phyloP scores from a whole-genome alignment of 2,329 filamentous ascomycete genomes.

The Cladobotryum protrusum region DNA sequence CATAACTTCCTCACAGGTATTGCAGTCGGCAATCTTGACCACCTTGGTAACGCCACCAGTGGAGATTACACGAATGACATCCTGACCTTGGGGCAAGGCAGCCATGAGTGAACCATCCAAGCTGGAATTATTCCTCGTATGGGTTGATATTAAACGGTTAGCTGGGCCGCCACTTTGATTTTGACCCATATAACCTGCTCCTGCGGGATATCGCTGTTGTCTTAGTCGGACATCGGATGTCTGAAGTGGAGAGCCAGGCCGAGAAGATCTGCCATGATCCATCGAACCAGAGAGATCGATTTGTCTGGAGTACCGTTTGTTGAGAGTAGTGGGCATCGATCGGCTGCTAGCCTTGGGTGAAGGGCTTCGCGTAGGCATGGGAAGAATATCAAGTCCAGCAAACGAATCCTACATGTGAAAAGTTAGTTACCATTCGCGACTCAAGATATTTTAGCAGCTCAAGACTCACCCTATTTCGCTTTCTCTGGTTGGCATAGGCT shows the following conservation, averaged over 20 bases:
- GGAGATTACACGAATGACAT: constrained; percentile 88
- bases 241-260: constrained; percentile 30
- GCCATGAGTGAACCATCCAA: constrained; percentile 83
- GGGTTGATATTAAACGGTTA: constrained; percentile 56
- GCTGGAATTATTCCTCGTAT: constrained; percentile 76
- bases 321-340: constrained; percentile 34
- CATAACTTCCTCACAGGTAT: constrained; percentile 88
- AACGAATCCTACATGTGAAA: constrained; percentile 63
- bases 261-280: constrained; percentile 32
- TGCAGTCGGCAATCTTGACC: constrained; percentile 86
- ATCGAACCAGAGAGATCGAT: constrained; percentile 40
- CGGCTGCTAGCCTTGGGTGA: constrained; percentile 54
- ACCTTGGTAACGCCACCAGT: constrained; percentile 89
- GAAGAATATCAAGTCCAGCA: constrained; percentile 64
- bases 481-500: constrained; percentile 69
- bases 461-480: constrained; percentile 70
- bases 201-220: constrained; percentile 51
- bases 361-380: constrained; percentile 30
- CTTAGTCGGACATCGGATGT: constrained; percentile 16
- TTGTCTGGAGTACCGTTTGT: constrained; percentile 60
- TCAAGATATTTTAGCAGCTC: neutral
- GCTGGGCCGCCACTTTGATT: constrained; percentile 59
- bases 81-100: constrained; percentile 75
- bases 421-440: neutral
- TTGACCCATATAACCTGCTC: constrained; percentile 43